Evolutionary conservation across 805 yeast species (phyloP).

Genomic region (Kazachstania kunashirensis): DNA sequence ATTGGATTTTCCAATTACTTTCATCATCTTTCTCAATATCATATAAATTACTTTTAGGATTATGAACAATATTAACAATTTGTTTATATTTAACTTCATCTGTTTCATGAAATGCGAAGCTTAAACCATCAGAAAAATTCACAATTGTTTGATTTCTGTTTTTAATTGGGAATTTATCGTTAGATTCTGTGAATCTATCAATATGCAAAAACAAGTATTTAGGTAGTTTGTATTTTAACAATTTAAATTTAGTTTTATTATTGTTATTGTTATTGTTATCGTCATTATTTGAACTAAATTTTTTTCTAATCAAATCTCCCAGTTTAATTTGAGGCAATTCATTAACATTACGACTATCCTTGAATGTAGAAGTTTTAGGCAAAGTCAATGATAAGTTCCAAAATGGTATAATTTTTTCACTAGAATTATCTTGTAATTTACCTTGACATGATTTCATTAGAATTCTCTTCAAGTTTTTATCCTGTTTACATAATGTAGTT

Average conservation of each 20-base stretch:
- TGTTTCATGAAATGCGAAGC: conserved; percentile 12
- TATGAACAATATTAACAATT: conserved; percentile 40
- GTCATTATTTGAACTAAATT: conserved; percentile 33
- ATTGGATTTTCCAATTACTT: conserved; percentile 42
- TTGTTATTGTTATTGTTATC: conserved; percentile 11
- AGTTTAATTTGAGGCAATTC: conserved; percentile 46
- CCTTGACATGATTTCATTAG: conserved; percentile 45
- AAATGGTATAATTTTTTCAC: conserved; percentile 8
- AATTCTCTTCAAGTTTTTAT: conserved; percentile 20
- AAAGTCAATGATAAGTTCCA: conserved; percentile 43
- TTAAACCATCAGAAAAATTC: conserved; percentile 38
- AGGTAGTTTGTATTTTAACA: conserved; percentile 39
- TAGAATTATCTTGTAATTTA: conserved; percentile 28
- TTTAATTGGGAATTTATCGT: conserved; percentile 27
- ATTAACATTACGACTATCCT: conserved; percentile 36
- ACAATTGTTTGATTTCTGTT: conserved; percentile 54
- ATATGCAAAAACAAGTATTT: conserved; percentile 45
- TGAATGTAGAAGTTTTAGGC: conserved; percentile 50
- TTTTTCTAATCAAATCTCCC: conserved; percentile 33
- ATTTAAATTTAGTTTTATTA: conserved; percentile 15
- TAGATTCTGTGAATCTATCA: conserved; percentile 37
- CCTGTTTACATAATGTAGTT: conserved; percentile 34
- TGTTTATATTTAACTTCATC: conserved; percentile 32
- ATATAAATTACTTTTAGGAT: conserved; percentile 10
- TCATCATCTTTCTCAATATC: conserved; percentile 25